Base-by-base conservation (phyloP, 768 basidiomycete genomes). In the Multifurca ochricompacta region DNA sequence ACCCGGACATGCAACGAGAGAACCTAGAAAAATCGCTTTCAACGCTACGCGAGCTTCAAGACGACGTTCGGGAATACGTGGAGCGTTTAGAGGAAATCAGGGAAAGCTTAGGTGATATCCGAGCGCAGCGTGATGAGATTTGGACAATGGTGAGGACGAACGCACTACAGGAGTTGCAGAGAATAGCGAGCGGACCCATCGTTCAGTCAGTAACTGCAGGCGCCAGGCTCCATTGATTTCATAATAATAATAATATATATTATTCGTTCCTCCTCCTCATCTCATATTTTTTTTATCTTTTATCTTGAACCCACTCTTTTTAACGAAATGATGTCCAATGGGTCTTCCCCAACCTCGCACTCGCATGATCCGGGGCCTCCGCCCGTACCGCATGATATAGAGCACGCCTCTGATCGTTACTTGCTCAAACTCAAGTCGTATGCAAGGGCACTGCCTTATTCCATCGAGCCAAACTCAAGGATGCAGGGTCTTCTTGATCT, bases 51-150 rank as follows among this genome's bases (percentile, higher is more conserved):
- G 91, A 93, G 61, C 71, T 93, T 19, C 85, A 88, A 60, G 91
- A 92, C 63, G 91, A 93, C 62, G 86, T 85, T 5, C 74, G 88
- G 41, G 91, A 92, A 67, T 93, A 92, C 64, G 81, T 86, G 5
- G 90, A 91, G 64, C 78, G 90, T 25, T 68, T 93, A 50, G 80
- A 87, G 63, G 91, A 93, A 66, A 87, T 93, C 50, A 70, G 91
- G 49, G 88, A 92, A 60, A 81, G 81, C 2, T 67, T 92, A 51
- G 91, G 91, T 5, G 83, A 87, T 60, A 78, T 86, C 28, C 73
- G 82, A 51, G 77, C 77, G 2, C 87, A 90, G 65, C 74, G 89
- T 51, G 77, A 84, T 64, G 73, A 76, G 9, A 76, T 92, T 18
- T 93, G 91, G 91, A 77, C 81, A 54, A 68, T 82, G 65, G 83